Evolutionary conservation across 345 rosid genomes (phyloP).

Genomic region (Raphanus sativus): DNA sequence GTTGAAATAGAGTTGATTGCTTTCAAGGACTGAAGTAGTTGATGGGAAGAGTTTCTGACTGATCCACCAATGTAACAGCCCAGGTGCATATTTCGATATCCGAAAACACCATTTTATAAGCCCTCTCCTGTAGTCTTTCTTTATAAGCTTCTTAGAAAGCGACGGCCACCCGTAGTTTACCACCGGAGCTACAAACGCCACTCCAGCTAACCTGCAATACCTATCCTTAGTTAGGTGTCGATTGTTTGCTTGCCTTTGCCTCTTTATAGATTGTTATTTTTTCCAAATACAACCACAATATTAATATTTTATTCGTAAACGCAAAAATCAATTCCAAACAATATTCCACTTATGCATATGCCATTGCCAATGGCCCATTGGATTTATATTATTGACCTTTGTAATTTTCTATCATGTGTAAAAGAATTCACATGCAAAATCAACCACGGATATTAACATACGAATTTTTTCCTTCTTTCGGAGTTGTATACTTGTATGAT

Average conservation of each 20-base stretch:
- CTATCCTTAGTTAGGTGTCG: too few species aligned
- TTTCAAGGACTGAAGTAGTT: constrained; percentile 54
- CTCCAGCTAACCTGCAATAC: constrained; percentile 67
- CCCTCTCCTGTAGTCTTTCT: constrained; percentile 54
- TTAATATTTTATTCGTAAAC: too few species aligned
- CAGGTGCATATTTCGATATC: constrained; percentile 62
- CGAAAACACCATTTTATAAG: constrained; percentile 47
- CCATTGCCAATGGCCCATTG: neutral
- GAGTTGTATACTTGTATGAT: neutral
- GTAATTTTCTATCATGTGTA: neutral
- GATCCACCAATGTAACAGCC: constrained; percentile 69
- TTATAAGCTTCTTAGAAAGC: constrained; percentile 54
- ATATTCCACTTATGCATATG: neutral
- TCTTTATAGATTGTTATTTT: too few species aligned
- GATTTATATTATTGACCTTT: neutral
- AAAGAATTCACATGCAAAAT: too few species aligned
- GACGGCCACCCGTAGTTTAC: constrained; percentile 76
- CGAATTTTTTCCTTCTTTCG: neutral
- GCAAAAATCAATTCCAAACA: neutral
- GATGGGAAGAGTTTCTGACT: constrained; percentile 57
- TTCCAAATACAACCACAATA: too few species aligned
- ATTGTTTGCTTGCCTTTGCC: too few species aligned
- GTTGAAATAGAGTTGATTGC: constrained; percentile 57
- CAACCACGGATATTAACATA: too few species aligned
- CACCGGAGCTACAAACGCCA: constrained; percentile 59